A percentile compares a stretch with the other conserved stretches of the same genome.
Conservation (phyloP, 2,329 filamentous ascomycete genomes). For the Fulvia fulva region DNA sequence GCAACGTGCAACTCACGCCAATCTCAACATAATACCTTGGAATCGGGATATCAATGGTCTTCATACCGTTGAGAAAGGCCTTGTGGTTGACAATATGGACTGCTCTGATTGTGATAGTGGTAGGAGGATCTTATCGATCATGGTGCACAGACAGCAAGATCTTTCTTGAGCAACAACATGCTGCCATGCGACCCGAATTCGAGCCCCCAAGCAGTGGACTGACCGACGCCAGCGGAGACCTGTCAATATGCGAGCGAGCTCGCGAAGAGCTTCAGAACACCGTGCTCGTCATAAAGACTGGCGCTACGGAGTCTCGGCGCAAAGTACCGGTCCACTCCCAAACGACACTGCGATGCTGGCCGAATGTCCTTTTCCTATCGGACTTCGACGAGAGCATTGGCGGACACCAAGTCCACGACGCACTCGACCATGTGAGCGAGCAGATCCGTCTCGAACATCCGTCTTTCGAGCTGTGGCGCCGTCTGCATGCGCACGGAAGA, state of each 20-base stretch:
- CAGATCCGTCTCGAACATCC: slow-evolving; percentile 8
- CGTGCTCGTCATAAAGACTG: slow-evolving; percentile 54
- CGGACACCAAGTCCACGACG: slow-evolving; percentile 31
- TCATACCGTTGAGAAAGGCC: no score
- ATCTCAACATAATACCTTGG: no score
- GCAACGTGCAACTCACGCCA: no score
- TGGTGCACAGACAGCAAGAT: no score
- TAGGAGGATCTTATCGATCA: no score
- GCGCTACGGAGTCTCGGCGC: slow-evolving; percentile 50
- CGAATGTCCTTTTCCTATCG: slow-evolving; percentile 44
- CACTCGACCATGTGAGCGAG: slow-evolving; percentile 22
- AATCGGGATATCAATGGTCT: no score
- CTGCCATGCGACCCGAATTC: no score
- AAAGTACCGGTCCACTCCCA: slow-evolving; percentile 51
- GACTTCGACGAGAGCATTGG: slow-evolving; percentile 44
- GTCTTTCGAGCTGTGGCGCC: slow-evolving; percentile 23
- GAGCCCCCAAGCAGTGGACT: no score
- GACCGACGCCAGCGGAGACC: no score
- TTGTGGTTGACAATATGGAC: no score
- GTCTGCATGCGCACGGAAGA: slow-evolving; percentile 17
- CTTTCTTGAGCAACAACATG: no score
- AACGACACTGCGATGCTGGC: slow-evolving; percentile 52
- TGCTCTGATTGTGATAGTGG: no score
- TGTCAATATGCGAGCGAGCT: background rate
- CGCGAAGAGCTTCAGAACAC: slow-evolving; percentile 34